Evolutionary conservation across 2,329 filamentous ascomycete species (phyloP).

Genomic region (Fusarium sp.): DNA sequence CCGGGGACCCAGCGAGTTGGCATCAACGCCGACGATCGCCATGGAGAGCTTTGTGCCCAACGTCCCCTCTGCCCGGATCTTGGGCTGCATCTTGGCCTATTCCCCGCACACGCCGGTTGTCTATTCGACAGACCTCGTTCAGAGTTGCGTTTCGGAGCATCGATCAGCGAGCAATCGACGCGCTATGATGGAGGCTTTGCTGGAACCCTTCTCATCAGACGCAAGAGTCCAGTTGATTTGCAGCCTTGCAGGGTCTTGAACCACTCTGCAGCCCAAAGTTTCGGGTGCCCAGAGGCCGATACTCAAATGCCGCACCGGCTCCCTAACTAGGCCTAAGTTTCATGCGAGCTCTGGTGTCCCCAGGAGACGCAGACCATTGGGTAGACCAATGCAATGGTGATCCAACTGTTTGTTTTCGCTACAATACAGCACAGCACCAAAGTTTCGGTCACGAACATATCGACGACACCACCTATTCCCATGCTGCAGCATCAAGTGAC

Average conservation of each 20-base stretch:
- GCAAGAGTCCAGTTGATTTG: neutral
- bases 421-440: neutral
- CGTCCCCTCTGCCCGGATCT: slow-evolving; percentile 29
- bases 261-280: neutral
- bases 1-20: slow-evolving; percentile 18
- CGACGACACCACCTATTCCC: slow-evolving; percentile 6
- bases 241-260: neutral
- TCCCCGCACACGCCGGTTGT: slow-evolving; percentile 19
- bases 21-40: slow-evolving; percentile 17
- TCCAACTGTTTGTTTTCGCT: neutral
- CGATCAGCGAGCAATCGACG: slow-evolving; percentile 15
- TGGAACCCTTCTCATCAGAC: neutral
- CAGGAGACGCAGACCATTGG: neutral
- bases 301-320: slow-evolving; percentile 6
- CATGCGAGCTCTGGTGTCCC: neutral
- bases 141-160: slow-evolving; percentile 12
- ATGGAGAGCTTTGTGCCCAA: slow-evolving; percentile 35
- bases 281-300: neutral
- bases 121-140: neutral
- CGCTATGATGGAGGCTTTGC: neutral
- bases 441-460: neutral
- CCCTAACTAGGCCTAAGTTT: neutral
- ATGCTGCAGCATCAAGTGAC: neutral
- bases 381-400: neutral
- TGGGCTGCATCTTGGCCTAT: slow-evolving; percentile 11